Conservation (phyloP, 352 stramenopile species). For the Phytophthora pinifolia region DNA sequence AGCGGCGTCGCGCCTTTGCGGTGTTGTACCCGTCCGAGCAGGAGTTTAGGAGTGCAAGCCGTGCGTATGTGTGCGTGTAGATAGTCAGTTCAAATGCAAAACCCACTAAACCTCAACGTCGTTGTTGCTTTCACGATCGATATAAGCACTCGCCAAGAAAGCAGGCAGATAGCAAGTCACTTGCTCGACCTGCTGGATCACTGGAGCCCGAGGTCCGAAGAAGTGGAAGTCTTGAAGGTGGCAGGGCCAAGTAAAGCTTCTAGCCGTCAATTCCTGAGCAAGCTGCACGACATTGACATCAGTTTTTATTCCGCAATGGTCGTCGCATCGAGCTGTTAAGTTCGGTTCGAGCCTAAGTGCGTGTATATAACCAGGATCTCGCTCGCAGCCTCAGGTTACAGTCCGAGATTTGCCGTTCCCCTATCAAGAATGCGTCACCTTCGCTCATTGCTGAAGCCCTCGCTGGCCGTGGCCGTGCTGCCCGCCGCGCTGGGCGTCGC, state of each 20-base stretch:
- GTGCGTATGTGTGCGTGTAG: slow-evolving; percentile 15
- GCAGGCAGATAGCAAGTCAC: too few species aligned
- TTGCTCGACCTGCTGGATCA: too few species aligned
- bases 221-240: too few species aligned
- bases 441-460: slow-evolving; percentile 21
- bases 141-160: too few species aligned
- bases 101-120: neutral
- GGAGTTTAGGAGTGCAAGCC: slow-evolving; percentile 2
- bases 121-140: too few species aligned
- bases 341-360: neutral
- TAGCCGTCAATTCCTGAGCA: too few species aligned
- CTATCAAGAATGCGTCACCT: slow-evolving; percentile 21
- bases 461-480: slow-evolving; percentile 18
- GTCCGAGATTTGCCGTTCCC: slow-evolving; percentile 24
- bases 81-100: slow-evolving; percentile 16
- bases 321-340: neutral
- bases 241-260: too few species aligned
- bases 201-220: too few species aligned
- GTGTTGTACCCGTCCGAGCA: too few species aligned
- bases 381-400: slow-evolving; percentile 23
- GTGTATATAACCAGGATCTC: slow-evolving; percentile 18
- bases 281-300: too few species aligned
- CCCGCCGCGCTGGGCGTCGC: slow-evolving; percentile 25
- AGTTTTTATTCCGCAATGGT: too few species aligned
- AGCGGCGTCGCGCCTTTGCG: too few species aligned